Percentiles rank a stretch among this genome's conserved stretches.
phyloP scores from a whole-genome alignment of 148 eudicot genomes.

The Rhododendron williamsianum region DNA sequence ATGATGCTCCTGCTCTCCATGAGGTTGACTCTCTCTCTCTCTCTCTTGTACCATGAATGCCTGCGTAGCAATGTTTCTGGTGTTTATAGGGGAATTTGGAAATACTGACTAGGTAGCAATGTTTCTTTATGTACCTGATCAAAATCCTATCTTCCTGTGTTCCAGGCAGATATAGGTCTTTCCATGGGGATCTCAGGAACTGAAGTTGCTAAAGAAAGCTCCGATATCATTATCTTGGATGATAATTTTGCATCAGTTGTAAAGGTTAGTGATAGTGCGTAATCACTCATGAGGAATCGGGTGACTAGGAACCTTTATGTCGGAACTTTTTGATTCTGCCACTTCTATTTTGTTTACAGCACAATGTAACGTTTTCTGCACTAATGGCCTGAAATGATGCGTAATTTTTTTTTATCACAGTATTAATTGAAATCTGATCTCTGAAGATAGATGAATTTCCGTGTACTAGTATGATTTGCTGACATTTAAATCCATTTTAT shows the following conservation, averaged over 20 bases:
- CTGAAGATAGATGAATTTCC: not conserved
- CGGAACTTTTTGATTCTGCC: not conserved
- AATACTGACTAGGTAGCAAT: not conserved
- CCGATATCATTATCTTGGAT: slow-evolving; percentile 89
- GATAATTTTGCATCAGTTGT: slow-evolving; percentile 93
- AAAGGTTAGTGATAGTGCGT: slow-evolving; percentile 42
- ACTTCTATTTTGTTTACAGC: not conserved
- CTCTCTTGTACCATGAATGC: not conserved
- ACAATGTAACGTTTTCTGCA: not conserved
- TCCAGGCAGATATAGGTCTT: slow-evolving; percentile 93
- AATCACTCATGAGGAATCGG: not conserved
- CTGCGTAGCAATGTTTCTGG: not conserved
- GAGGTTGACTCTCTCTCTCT: slow-evolving; percentile 42
- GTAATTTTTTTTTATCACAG: not conserved
- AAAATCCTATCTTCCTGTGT: slow-evolving; percentile 8
- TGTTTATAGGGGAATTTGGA: not conserved
- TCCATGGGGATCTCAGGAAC: slow-evolving; percentile 97
- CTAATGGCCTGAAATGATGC: not conserved
- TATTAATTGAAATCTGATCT: not conserved
- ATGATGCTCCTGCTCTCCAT: slow-evolving; percentile 96
- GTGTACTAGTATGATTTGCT: not conserved
- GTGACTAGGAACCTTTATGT: not conserved
- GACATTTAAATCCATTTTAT: not conserved
- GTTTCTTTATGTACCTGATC: slow-evolving; percentile 13
- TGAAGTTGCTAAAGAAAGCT: slow-evolving; percentile 97